Percentiles rank a stretch among this genome's conserved stretches.
These are phyloP conservation scores for Tolypocladium inflatum DNA, from an alignment of 2,329 filamentous ascomycete genomes.

Conservation along the genomic window DNA sequence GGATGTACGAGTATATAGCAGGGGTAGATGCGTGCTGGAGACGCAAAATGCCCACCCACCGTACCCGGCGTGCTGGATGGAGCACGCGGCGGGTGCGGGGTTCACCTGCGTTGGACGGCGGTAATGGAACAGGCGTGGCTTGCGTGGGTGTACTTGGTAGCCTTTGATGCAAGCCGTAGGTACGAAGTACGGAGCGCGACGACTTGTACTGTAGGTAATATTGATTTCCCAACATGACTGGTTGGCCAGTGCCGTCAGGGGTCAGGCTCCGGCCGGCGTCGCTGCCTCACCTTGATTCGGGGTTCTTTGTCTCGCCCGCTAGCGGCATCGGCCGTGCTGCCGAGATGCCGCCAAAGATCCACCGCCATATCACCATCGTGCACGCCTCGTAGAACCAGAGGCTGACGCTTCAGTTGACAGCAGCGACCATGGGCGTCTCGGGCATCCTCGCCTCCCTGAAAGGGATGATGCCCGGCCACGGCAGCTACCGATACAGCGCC, in stretches of 20 bases:
- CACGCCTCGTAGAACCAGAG: neutral
- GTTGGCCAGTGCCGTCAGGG: no score
- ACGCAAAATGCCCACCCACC: neutral
- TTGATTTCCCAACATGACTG: no score
- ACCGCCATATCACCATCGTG: neutral
- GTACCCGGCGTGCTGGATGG: neutral
- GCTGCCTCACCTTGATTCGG: no score
- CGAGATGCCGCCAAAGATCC: neutral
- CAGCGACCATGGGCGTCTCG: constrained; percentile 5
- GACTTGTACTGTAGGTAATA: no score
- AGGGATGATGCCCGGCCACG: constrained; percentile 7
- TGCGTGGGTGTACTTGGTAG: no score
- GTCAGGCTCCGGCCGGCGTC: no score
- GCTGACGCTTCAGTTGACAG: neutral
- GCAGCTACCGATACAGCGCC: constrained; percentile 18
- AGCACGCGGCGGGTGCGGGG: neutral
- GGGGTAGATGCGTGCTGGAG: neutral
- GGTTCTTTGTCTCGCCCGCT: no score
- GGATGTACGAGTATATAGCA: no score
- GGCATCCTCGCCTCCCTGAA: constrained; percentile 5
- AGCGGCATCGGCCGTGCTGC: no score
- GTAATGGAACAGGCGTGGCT: neutral
- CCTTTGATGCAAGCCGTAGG: no score
- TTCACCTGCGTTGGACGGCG: neutral
- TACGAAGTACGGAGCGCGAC: no score